phyloP scores from a whole-genome alignment of 768 basidiomycete genomes.

The Suillus variegatus region DNA sequence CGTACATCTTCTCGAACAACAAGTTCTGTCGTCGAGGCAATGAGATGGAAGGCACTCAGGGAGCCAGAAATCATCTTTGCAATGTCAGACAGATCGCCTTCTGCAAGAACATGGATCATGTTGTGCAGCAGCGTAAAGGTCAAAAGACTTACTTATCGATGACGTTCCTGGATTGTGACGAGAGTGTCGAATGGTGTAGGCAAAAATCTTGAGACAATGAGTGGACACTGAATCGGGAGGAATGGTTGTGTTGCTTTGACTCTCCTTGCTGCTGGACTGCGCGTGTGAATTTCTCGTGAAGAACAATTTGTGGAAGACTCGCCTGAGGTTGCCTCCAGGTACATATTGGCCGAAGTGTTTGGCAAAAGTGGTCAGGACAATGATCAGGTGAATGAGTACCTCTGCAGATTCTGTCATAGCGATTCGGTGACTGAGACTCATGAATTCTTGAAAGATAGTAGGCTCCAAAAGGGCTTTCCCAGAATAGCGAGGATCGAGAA shows the following conservation, averaged over 20 bases:
- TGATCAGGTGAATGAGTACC: slow-evolving; percentile 72
- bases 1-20: slow-evolving; percentile 73
- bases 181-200: slow-evolving; percentile 74
- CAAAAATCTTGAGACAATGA: slow-evolving; percentile 83
- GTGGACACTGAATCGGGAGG: slow-evolving; percentile 38
- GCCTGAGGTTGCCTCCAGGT: slow-evolving; percentile 24
- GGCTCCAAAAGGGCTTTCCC: slow-evolving; percentile 82
- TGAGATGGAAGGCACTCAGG: slow-evolving; percentile 59
- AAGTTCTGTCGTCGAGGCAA: slow-evolving; percentile 58
- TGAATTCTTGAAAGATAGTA: slow-evolving; percentile 86
- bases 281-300: slow-evolving; percentile 10
- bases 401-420: slow-evolving; percentile 81
- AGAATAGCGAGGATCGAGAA: slow-evolving; percentile 80
- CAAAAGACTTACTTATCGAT: slow-evolving; percentile 46
- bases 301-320: background rate
- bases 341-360: slow-evolving; percentile 33
- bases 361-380: slow-evolving; percentile 64
- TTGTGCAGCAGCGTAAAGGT: background rate
- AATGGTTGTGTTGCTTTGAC: slow-evolving; percentile 39
- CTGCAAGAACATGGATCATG: slow-evolving; percentile 30
- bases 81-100: slow-evolving; percentile 56
- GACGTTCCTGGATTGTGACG: slow-evolving; percentile 57
- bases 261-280: slow-evolving; percentile 19
- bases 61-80: slow-evolving; percentile 64
- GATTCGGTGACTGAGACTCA: slow-evolving; percentile 85